Evolutionary conservation across 2,329 filamentous ascomycete species (phyloP).

Genomic region (Xylariaceae sp.): DNA sequence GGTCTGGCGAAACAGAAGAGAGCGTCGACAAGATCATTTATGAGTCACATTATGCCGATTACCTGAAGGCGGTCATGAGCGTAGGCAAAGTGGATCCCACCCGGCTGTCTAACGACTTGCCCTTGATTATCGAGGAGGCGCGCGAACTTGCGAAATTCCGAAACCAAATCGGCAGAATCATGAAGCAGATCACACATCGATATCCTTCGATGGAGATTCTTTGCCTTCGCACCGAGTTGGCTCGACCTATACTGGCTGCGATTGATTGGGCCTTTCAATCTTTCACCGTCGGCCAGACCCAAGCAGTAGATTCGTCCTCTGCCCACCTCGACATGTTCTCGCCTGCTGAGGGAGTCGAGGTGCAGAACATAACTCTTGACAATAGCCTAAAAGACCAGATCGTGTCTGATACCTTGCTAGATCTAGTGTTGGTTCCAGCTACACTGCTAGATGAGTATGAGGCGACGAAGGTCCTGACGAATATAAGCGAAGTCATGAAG

Average conservation of each 20-base stretch:
- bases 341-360: slow-evolving; percentile 8
- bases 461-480: slow-evolving; percentile 19
- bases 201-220: slow-evolving; percentile 38
- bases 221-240: slow-evolving; percentile 32
- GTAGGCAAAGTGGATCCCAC: slow-evolving; percentile 20
- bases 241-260: slow-evolving; percentile 30
- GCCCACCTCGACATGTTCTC: not conserved
- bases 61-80: slow-evolving; percentile 30
- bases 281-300: slow-evolving; percentile 27
- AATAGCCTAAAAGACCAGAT: slow-evolving; percentile 14
- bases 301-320: slow-evolving; percentile 14
- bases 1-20: slow-evolving; percentile 27
- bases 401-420: slow-evolving; percentile 16
- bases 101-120: slow-evolving; percentile 25
- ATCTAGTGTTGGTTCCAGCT: slow-evolving; percentile 35
- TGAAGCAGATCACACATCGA: slow-evolving; percentile 37
- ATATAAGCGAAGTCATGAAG: slow-evolving; percentile 32
- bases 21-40: slow-evolving; percentile 31
- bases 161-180: slow-evolving; percentile 32
- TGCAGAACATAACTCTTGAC: slow-evolving; percentile 23
- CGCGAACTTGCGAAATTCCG: slow-evolving; percentile 31
- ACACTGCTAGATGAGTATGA: slow-evolving; percentile 31
- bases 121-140: slow-evolving; percentile 31
- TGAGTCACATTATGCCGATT: slow-evolving; percentile 30
- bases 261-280: slow-evolving; percentile 31